A percentile compares a stretch with the other conserved stretches of the same genome.
Conservation (phyloP, 2,329 filamentous ascomycete genomes). For the Xylaria sp. region DNA sequence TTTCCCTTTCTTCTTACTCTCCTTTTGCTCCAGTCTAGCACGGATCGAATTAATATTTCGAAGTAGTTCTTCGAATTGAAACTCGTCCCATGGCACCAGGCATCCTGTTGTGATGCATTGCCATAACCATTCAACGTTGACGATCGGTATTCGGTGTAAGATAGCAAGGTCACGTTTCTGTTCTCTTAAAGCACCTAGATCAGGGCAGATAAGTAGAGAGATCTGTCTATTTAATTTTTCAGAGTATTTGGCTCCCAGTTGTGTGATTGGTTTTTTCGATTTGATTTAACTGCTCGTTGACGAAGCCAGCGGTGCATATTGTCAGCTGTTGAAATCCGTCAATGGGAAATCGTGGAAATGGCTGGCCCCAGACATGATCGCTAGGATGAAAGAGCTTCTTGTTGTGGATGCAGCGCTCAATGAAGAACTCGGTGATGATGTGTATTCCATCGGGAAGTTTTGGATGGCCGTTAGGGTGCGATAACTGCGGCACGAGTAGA, state of each 20-base stretch:
- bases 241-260: conserved; percentile 81
- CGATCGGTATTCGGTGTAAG: conserved; percentile 79
- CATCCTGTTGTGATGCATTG: conserved; percentile 69
- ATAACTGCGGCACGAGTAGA: conserved; percentile 60
- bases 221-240: conserved; percentile 74
- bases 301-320: conserved; percentile 83
- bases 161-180: conserved; percentile 82
- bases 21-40: conserved; percentile 19
- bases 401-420: conserved; percentile 84
- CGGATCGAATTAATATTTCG: conserved; percentile 21
- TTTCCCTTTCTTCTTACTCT: conserved; percentile 28
- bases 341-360: conserved; percentile 75
- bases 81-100: conserved; percentile 52
- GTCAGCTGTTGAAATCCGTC: conserved; percentile 70
- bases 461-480: conserved; percentile 53
- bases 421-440: conserved; percentile 86
- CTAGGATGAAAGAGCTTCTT: conserved; percentile 73
- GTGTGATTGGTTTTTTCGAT: conserved; percentile 75
- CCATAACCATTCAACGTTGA: conserved; percentile 84
- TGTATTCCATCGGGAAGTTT: conserved; percentile 48
- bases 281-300: conserved; percentile 83
- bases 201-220: conserved; percentile 79
- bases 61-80: conserved; percentile 54
- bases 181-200: conserved; percentile 59
- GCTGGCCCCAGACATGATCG: conserved; percentile 75